Evolutionary conservation across 192 early-diverging fungal genomes (phyloP), one percentile per base, ranked within the genome.

Genomic region (Spizellomyces sp.): DNA sequence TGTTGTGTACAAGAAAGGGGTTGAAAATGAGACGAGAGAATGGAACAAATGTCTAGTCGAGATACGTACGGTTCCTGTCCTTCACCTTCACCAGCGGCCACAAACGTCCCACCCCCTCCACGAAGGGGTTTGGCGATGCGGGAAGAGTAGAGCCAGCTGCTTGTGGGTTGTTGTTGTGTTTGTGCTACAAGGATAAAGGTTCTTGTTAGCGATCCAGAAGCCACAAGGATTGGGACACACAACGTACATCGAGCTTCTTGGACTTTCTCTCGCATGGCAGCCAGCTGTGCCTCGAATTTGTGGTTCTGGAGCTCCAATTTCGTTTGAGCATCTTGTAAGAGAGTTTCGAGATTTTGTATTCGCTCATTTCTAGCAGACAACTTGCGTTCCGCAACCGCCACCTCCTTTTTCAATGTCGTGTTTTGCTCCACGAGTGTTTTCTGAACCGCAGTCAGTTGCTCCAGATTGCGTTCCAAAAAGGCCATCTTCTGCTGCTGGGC

Each of bases 341-440:
- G 81, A 42, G 74, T 66, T 78, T 99, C 98, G 69, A 99, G 82
- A 55, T 89, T 95, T 64, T 89, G 83, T 57, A 99, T 98, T 66
- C 96, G 92, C 79, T 98, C 96, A 69, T 95, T 97, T 45, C 96
- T 88, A 2, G 94, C 92, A 63, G 79, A 80, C 56, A 99, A 80
- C 86, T 97, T 98, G 68, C 96, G 91, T 48, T 99, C 96, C 43
- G 90, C 84, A 46, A 96, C 81, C 43, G 91, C 87, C 4, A 92
- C 82, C 75, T 98, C 92, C 84, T 98, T 98, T 87, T 99, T 99
- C 54, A 98, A 83, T 9, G 89, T 90, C 3, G 93, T 86, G 84
- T 99, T 99, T 78, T 97, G 95, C 76, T 95, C 94, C 7, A 99
- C 95, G 52, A 99, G 87, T 66, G 91, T 91, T 85, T 94, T 96